Evolutionary conservation across 2,329 filamentous ascomycete genomes (phyloP).

Genomic region (Talaromyces sp.): DNA sequence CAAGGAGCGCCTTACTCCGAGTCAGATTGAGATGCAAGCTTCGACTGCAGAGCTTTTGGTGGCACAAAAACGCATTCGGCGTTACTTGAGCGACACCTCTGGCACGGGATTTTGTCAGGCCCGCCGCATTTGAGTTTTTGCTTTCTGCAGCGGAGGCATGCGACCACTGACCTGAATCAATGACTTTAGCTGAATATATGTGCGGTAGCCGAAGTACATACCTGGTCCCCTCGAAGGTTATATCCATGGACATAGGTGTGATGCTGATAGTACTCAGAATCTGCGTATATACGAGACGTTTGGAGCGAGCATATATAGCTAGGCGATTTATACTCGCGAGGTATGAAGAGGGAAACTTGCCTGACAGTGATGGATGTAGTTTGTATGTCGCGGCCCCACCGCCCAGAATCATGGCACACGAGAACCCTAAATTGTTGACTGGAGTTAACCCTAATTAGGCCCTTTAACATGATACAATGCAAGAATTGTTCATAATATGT

Average conservation of each 20-base stretch:
- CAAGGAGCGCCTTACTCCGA: neutral
- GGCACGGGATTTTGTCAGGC: neutral
- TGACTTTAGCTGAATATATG: neutral
- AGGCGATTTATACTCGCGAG: neutral
- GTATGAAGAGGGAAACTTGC: neutral
- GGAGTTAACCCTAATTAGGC: neutral
- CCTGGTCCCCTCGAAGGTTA: neutral
- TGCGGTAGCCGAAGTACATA: neutral
- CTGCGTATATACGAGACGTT: neutral
- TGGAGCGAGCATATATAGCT: neutral
- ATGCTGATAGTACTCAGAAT: neutral
- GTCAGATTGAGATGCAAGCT: neutral
- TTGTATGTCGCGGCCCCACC: neutral
- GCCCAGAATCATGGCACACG: neutral
- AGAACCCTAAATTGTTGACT: neutral
- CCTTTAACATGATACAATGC: neutral
- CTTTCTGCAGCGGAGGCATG: constrained; percentile 4
- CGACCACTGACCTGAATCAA: neutral
- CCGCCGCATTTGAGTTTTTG: constrained; percentile 1
- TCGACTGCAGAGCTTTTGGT: neutral
- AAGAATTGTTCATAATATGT: neutral
- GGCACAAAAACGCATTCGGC: neutral
- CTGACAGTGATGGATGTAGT: neutral
- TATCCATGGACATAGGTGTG: neutral
- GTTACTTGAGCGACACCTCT: constrained; percentile 1